Conservation (phyloP, 805 yeast species). For the Spencermartinsiella europaea region DNA sequence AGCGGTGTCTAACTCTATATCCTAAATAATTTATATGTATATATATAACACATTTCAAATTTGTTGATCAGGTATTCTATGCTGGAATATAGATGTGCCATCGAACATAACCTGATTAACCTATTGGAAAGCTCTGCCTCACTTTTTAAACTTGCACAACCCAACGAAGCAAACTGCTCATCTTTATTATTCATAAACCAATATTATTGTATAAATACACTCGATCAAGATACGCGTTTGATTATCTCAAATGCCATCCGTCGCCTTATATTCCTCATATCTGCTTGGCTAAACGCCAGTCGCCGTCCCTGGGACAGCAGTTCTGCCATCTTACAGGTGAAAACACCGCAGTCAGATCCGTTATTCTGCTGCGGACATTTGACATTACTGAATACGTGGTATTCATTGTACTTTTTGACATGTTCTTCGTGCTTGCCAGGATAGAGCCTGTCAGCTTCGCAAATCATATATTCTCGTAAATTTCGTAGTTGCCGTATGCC, state of each 20-base stretch:
- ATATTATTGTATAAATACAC: slow-evolving; percentile 25
- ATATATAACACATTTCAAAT: neutral
- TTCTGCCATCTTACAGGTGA: slow-evolving; percentile 73
- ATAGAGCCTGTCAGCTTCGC: slow-evolving; percentile 57
- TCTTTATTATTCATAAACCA: slow-evolving; percentile 17
- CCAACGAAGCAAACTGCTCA: slow-evolving; percentile 3
- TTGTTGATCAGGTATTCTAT: too few species aligned
- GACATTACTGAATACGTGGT: slow-evolving; percentile 18
- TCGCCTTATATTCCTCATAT: slow-evolving; percentile 63
- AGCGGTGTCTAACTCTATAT: neutral
- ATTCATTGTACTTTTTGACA: slow-evolving; percentile 29
- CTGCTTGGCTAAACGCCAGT: slow-evolving; percentile 56
- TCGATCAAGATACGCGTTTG: neutral
- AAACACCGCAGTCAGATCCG: slow-evolving; percentile 94
- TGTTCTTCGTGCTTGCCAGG: slow-evolving; percentile 32
- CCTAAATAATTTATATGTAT: neutral
- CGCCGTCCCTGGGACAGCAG: slow-evolving; percentile 47
- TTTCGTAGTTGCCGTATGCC: slow-evolving; percentile 41
- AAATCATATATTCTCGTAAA: slow-evolving; percentile 56
- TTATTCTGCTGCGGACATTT: slow-evolving; percentile 82
- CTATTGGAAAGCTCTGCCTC: neutral
- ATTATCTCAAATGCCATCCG: slow-evolving; percentile 60
- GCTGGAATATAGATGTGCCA: neutral
- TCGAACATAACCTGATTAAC: neutral
- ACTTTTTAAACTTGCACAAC: neutral